These are phyloP conservation scores for Pythium dissotocum DNA, from an alignment of 352 stramenopile genomes.

Conservation along the genomic window DNA sequence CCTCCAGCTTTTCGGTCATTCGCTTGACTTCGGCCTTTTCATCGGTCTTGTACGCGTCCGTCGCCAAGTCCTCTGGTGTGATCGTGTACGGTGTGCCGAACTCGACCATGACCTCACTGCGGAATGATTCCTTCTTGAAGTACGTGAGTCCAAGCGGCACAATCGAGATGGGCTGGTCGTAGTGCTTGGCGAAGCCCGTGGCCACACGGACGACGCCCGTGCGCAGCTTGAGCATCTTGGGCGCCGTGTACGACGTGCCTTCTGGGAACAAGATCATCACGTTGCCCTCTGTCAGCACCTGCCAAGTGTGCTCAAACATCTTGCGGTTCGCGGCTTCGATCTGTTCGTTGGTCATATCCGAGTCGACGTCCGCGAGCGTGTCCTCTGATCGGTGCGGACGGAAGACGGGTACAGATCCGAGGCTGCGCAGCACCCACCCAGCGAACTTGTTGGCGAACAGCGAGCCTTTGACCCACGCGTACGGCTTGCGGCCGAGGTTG, in stretches of 20 bases:
- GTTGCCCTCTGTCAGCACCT: conserved; percentile 54
- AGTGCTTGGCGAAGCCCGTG: conserved; percentile 67
- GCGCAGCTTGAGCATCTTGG: conserved; percentile 75
- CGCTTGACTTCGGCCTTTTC: conserved; percentile 45
- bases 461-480: conserved; percentile 77
- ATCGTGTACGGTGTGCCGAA: conserved; percentile 66
- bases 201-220: conserved; percentile 74
- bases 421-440: conserved; percentile 39
- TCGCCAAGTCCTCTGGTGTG: conserved; percentile 35
- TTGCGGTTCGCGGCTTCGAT: conserved; percentile 55
- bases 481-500: conserved; percentile 55
- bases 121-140: conserved; percentile 85
- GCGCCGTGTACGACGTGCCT: conserved; percentile 78
- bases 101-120: conserved; percentile 68
- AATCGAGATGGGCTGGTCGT: conserved; percentile 70
- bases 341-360: conserved; percentile 59
- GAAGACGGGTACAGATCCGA: conserved; percentile 73
- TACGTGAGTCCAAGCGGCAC: conserved; percentile 75
- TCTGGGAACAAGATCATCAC: conserved; percentile 82
- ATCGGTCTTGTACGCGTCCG: conserved; percentile 37
- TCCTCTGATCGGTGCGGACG: conserved; percentile 46
- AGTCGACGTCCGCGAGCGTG: conserved; percentile 62
- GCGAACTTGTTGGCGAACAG: conserved; percentile 63
- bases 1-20: conserved; percentile 37
- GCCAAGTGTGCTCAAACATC: conserved; percentile 82